phyloP scores from a whole-genome alignment of 257 asterid genomes.

The Solanum gandarillasii region DNA sequence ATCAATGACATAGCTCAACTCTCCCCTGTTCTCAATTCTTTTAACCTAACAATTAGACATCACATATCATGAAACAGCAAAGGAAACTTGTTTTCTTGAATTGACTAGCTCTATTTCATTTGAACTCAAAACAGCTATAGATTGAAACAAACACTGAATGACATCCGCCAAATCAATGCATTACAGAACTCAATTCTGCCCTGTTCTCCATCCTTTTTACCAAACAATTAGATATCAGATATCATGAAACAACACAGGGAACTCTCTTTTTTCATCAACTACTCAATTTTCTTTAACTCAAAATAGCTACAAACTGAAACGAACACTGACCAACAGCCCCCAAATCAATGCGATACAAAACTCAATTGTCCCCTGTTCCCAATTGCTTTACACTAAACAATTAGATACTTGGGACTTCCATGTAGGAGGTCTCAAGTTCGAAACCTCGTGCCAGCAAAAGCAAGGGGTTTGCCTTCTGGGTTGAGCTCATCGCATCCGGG shows the following conservation, averaged over 20 bases:
- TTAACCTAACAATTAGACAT: not conserved
- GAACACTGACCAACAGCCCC: not conserved
- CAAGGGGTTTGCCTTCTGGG: too few relatives aligned
- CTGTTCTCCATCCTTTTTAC: not conserved
- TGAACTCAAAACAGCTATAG: not conserved
- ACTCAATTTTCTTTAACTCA: not conserved
- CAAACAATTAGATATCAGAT: not conserved
- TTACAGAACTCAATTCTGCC: not conserved
- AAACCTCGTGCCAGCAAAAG: too few relatives aligned
- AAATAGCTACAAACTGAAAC: not conserved
- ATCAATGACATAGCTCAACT: not conserved
- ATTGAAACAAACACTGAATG: not conserved
- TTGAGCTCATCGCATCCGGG: too few relatives aligned
- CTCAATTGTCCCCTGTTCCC: not conserved
- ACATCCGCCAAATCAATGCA: not conserved
- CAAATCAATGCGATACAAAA: not conserved
- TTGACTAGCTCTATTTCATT: not conserved
- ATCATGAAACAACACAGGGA: not conserved
- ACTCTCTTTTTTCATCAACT: not conserved
- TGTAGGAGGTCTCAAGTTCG: too few relatives aligned
- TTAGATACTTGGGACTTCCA: not conserved
- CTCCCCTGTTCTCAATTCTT: not conserved
- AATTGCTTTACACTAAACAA: not conserved
- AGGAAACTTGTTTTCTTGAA: not conserved
- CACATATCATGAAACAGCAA: not conserved